Percentiles rank a stretch among this genome's conserved stretches.
Evolutionary conservation across 192 early-diverging fungal species (phyloP).

Genomic region (Pilaira anomala): DNA sequence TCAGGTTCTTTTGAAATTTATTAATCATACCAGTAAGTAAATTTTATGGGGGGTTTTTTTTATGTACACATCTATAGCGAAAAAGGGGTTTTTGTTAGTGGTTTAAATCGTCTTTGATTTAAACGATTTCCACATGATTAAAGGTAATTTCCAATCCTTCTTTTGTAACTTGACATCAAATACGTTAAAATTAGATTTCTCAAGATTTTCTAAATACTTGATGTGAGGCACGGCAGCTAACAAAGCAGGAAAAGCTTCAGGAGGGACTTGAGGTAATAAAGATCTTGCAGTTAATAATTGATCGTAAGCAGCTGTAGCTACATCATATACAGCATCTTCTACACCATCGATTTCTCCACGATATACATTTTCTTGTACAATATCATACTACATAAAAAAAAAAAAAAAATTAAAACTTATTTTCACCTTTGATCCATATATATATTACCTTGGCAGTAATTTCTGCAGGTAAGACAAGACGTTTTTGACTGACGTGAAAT

Average conservation of each 20-base stretch:
- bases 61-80: too few relatives aligned
- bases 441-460: constrained; percentile 69
- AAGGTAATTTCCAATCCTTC: constrained; percentile 63
- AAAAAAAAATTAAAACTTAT: neutral
- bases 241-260: constrained; percentile 65
- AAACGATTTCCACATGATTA: constrained; percentile 56
- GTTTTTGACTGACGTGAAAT: constrained; percentile 61
- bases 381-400: constrained; percentile 50
- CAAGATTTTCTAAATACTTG: constrained; percentile 71
- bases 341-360: constrained; percentile 57
- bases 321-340: constrained; percentile 79
- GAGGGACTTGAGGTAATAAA: constrained; percentile 56
- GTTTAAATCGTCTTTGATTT: constrained; percentile 37
- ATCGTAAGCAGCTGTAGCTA: constrained; percentile 81
- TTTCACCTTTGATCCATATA: neutral
- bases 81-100: too few relatives aligned
- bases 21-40: too few relatives aligned
- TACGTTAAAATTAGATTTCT: constrained; percentile 77
- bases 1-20: too few relatives aligned
- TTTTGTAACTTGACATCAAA: constrained; percentile 69
- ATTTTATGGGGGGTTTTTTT: too few relatives aligned
- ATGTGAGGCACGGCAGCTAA: constrained; percentile 69
- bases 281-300: constrained; percentile 70
- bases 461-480: constrained; percentile 73
- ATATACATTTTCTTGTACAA: constrained; percentile 76